These are phyloP conservation scores for Fusarium verticillioides DNA, from an alignment of 2,329 filamentous ascomycete genomes.

Conservation along the genomic window DNA sequence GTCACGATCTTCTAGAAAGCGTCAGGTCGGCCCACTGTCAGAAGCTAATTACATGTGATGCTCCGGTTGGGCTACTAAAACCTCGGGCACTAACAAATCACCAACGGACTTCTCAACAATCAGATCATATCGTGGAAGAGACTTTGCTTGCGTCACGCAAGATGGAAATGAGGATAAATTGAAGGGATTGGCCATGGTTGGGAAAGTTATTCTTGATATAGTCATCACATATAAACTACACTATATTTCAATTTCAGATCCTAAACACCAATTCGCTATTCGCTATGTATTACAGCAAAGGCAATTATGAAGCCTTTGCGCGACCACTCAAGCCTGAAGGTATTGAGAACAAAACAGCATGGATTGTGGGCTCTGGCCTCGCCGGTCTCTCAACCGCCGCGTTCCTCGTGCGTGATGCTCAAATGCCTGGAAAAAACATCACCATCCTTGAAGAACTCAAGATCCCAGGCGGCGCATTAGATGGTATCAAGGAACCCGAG, in stretches of 20 bases:
- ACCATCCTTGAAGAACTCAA: constrained; percentile 4
- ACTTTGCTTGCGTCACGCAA: neutral
- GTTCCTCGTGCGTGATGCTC: constrained; percentile 5
- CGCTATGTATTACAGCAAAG: neutral
- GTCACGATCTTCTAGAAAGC: neutral
- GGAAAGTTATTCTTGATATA: neutral
- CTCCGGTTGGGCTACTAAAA: neutral
- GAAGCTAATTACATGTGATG: constrained; percentile 7
- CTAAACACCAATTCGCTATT: neutral
- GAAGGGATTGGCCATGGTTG: neutral
- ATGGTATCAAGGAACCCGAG: neutral
- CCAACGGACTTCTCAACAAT: neutral
- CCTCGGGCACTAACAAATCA: neutral
- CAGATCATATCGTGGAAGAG: neutral
- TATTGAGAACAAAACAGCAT: neutral
- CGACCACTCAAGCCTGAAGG: constrained; percentile 1
- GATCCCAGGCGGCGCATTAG: neutral
- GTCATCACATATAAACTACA: neutral
- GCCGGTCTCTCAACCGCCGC: neutral
- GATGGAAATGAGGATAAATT: neutral
- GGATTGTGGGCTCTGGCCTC: neutral
- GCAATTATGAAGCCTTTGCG: constrained; percentile 1
- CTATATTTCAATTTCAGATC: neutral
- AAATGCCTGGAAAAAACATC: constrained; percentile 6
- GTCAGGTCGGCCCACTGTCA: neutral